Base-by-base conservation (phyloP, 2,329 filamentous ascomycete genomes). In the Epichloe hybrida region DNA sequence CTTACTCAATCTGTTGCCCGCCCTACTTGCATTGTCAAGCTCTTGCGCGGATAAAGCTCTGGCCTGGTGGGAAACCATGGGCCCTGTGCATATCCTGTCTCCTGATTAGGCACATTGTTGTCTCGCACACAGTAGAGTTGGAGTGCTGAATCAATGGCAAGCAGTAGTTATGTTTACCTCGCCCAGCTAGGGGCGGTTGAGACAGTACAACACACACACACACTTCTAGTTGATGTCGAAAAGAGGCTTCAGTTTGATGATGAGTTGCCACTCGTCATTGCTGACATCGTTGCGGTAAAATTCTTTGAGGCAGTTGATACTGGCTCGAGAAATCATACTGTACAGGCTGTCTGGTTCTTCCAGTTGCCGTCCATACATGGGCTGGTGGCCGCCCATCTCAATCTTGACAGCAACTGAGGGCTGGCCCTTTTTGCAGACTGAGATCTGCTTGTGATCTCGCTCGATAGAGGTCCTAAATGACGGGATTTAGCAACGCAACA, bases 401-500 rank as follows among this genome's bases (percentile, higher is more conserved):
- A 98, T 94, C 77, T 98, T 98, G 73, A 98, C 77, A 20, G 93
- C 93, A 9, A 98, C 94, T 1, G 89, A 94, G n/a, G 94, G 93
- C 64, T 95, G 87, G 49, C 91, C 91, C 72, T 89, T 91, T 98
- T 98, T 98, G 74, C 88, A 95, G 52, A 95, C 77, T 9, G 77
- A 79, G 58, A 98, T 84, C 56, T 93, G 82, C 74, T 98, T 98
- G 79, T 98, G 93, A 59, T 98, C 94, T 65, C 94, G 84, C 69
- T 98, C 91, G 63, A 98, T 98, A 2, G 86, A 90, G 51, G 87
- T 87, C n/a, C 90, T 95, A 11, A 7, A 44, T 5, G 13, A 38
- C 4, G 17, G 1, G 9, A 27, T 37, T 50, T 42, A 45, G 36
- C 17, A 37, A 41, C 13, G 27, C 6, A 12, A 31, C 11, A 15